Evolutionary conservation across 1,284 basidiomycete genomes (phyloP), one percentile per base, ranked within the genome.

Genomic region (Ganoderma lucidum): DNA sequence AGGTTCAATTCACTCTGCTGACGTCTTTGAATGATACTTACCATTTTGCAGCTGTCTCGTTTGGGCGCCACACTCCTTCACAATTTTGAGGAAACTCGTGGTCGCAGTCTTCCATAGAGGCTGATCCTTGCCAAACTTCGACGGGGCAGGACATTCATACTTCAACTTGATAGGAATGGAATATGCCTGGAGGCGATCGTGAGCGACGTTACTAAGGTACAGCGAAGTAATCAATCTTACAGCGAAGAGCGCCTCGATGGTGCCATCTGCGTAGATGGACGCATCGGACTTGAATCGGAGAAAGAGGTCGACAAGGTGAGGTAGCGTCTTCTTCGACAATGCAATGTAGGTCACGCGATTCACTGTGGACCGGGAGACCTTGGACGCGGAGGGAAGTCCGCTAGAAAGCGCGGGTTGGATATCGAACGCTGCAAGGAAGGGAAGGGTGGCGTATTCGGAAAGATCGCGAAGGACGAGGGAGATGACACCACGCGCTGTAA

Each of bases 41-140:
- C 90, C 82, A 70, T 83, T 75, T 17, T 81, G 86, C 14, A 91
- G 77, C 10, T 73, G 74, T 70, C 86, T 81, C 55, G 93, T 80
- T 69, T 85, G 86, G 45, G 77, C 71, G 2, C 87, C 84, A 72
- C 87, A 88, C 70, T 91, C 91, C 69, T 88, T 92, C 61, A 93
- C 89, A 63, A 93, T 85, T 17, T 83, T 83, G 73, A 94, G 80
- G 78, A 94, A 93, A 75, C 85, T 88, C 5, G 84, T 88, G 12
- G 93, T 92, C 2, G 95, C 96, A 0, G 94, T 96, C 81, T 96
- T 96, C 96, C 96, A 98, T 9, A 98, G 81, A 0, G 96, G 95
- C n/a, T 80, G 81, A 77, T 96, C 96, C 65, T 93, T 90, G 1
- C 94, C 94, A 76, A 90, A 94, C 78, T 93, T 96, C 56, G 92